Percentiles rank a stretch among this genome's conserved stretches.
phyloP scores from a whole-genome alignment of 192 early-diverging fungal genomes.

The Helicostylum pulchrum region DNA sequence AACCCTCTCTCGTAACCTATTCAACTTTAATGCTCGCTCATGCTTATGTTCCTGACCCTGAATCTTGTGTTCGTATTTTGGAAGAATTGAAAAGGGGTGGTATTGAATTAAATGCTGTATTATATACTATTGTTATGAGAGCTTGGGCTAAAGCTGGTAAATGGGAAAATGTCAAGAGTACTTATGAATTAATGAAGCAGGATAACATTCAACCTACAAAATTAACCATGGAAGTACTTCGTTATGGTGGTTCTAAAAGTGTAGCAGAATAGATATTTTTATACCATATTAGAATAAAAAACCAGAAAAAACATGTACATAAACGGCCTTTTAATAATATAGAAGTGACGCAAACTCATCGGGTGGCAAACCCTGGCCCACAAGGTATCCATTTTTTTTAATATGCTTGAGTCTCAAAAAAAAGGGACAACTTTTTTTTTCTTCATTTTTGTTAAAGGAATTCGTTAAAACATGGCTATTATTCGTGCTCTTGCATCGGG shows the following conservation, averaged over 20 bases:
- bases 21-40: constrained; percentile 38
- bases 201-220: constrained; percentile 26
- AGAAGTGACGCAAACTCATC: too few species aligned
- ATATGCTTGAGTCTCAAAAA: background rate
- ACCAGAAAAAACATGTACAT: background rate
- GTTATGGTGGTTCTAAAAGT: constrained; percentile 13
- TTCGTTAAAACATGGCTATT: constrained; percentile 17
- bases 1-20: constrained; percentile 34
- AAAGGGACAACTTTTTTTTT: too few species aligned
- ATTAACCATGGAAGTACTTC: constrained; percentile 27
- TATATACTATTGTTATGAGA: constrained; percentile 38
- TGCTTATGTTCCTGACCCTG: constrained; percentile 31
- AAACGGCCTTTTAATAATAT: too few species aligned
- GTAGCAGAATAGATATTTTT: background rate
- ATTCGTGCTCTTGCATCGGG: constrained; percentile 25
- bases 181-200: constrained; percentile 37
- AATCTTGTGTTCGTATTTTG: constrained; percentile 21
- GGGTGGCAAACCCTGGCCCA: background rate
- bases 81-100: constrained; percentile 18
- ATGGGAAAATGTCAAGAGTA: constrained; percentile 21
- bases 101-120: constrained; percentile 27
- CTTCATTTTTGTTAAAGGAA: background rate
- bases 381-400: background rate
- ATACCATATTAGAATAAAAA: too few species aligned
- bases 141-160: constrained; percentile 36